Evolutionary conservation across 805 yeast species (phyloP).

Genomic region (Wickerhamiella slavikovae): DNA sequence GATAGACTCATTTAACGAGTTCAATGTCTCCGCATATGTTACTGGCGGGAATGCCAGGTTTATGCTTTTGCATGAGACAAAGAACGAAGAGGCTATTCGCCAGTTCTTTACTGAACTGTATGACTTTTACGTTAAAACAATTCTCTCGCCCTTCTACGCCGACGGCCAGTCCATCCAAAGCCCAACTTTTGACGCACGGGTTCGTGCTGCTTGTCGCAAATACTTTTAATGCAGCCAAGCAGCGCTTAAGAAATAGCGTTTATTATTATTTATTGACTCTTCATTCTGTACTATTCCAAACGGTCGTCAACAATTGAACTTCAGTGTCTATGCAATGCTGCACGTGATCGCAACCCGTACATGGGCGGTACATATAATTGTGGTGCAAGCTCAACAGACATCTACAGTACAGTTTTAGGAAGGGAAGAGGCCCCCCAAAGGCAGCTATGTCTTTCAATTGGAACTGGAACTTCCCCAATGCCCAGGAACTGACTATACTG

Average conservation of each 20-base stretch:
- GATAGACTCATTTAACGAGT: constrained; percentile 73
- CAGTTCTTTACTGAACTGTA: constrained; percentile 72
- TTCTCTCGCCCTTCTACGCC: constrained; percentile 71
- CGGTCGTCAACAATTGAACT: too few species aligned
- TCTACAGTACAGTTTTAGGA: too few species aligned
- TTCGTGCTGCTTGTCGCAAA: constrained; percentile 52
- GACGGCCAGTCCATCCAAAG: constrained; percentile 56
- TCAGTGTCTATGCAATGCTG: too few species aligned
- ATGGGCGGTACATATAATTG: too few species aligned
- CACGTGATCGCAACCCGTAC: too few species aligned
- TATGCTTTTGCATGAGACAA: constrained; percentile 43
- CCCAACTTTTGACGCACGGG: constrained; percentile 54
- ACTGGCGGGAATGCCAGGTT: constrained; percentile 79
- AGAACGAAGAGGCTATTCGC: constrained; percentile 51
- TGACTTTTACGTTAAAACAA: constrained; percentile 69
- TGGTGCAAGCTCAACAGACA: too few species aligned
- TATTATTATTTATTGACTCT: too few species aligned
- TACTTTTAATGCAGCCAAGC: constrained; percentile 48
- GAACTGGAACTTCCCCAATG: constrained; percentile 58
- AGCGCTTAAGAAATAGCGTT: too few species aligned
- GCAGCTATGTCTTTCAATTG: constrained; percentile 32
- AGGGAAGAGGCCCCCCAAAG: too few species aligned
- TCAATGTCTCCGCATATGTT: constrained; percentile 60
- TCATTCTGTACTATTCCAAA: too few species aligned
- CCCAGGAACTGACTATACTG: constrained; percentile 39